Evolutionary conservation across 2,329 filamentous ascomycete species (phyloP), one percentile per base, ranked within the genome.

Genomic region (Seiridium cupressi): DNA sequence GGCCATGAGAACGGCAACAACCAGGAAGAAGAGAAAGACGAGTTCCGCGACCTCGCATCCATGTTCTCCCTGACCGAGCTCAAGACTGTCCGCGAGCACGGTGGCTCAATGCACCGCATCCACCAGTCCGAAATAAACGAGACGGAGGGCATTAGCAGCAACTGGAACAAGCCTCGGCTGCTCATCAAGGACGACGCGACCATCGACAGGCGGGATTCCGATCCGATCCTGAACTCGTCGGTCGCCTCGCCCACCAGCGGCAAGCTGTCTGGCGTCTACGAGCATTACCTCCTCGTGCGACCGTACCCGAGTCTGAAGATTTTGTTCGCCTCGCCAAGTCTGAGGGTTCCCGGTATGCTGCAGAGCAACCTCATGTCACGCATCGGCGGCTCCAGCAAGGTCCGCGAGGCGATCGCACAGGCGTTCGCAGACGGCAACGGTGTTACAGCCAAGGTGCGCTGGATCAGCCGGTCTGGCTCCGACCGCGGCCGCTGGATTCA

Each of bases 401-500:
- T 83, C 2, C 78, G 79, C 7, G 78, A 84, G 11, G 77, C 81
- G 47, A 73, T 86, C 18, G 72, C 73, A 1, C 73, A 78, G n/a
- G 89, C 90, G 0, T 81, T 93, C 31, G 81, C 83, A 4, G 83
- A 88, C 66, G 89, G 89, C 0, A 84, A 86, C 49, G 88, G 89
- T 51, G 87, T 93, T 4, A 93, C 90, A 1, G 89, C 89, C 3
- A 91, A 91, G 69, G 84, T 93, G 11, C 84, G 85, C 57, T 93
- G 89, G 90, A 75, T 91, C 1, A 81, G 79, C 51, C 77, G 78
- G 48, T 60, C 48, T 32, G 78, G 81, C 40, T 74, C 77, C 18
- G 89, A 89, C 0, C 81, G 88, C 18, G 81, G 83, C 54, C 82
- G 89, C 48, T 93, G 90, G 89, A 89, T 93, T 46, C 90, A 93